Conservation (phyloP, 495 filamentous ascomycete species). For the Jackrogersella multiformis region DNA sequence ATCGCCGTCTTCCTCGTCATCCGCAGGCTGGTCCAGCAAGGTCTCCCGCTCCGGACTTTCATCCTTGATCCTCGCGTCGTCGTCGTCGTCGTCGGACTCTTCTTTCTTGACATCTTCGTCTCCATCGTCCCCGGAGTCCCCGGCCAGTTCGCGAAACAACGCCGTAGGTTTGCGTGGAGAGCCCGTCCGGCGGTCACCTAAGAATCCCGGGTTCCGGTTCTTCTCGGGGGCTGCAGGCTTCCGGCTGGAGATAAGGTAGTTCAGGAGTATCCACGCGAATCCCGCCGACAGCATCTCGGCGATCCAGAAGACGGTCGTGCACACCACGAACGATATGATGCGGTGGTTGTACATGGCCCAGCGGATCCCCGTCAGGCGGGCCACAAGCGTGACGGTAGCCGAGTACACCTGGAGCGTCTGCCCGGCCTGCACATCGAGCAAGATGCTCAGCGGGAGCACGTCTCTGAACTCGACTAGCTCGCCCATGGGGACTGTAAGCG, state of each 20-base stretch:
- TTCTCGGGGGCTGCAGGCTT: slow-evolving; percentile 26
- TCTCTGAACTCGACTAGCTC: slow-evolving; percentile 72
- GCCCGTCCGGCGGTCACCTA: slow-evolving; percentile 26
- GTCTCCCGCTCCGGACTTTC: slow-evolving; percentile 42
- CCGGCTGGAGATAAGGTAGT: slow-evolving; percentile 12
- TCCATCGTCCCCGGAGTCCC: slow-evolving; percentile 43
- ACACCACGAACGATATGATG: slow-evolving; percentile 70
- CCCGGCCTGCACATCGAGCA: slow-evolving; percentile 73
- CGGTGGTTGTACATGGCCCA: slow-evolving; percentile 89
- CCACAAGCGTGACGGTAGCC: slow-evolving; percentile 71
- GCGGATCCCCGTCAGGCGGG: slow-evolving; percentile 76
- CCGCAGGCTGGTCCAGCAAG: slow-evolving; percentile 45
- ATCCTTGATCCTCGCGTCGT: slow-evolving; percentile 37
- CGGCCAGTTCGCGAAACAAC: slow-evolving; percentile 2
- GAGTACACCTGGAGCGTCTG: slow-evolving; percentile 78
- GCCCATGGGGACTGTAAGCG: slow-evolving; percentile 73
- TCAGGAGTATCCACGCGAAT: slow-evolving; percentile 66
- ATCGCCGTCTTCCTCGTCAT: slow-evolving; percentile 53
- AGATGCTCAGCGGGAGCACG: slow-evolving; percentile 65
- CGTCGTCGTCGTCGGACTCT: slow-evolving; percentile 49
- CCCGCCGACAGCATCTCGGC: slow-evolving; percentile 70
- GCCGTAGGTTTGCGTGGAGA: neutral
- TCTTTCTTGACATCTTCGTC: slow-evolving; percentile 34
- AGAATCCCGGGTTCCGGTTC: slow-evolving; percentile 46
- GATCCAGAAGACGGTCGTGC: slow-evolving; percentile 76